phyloP scores from a whole-genome alignment of 2,329 filamentous ascomycete species.

The Xylaria sp. region DNA sequence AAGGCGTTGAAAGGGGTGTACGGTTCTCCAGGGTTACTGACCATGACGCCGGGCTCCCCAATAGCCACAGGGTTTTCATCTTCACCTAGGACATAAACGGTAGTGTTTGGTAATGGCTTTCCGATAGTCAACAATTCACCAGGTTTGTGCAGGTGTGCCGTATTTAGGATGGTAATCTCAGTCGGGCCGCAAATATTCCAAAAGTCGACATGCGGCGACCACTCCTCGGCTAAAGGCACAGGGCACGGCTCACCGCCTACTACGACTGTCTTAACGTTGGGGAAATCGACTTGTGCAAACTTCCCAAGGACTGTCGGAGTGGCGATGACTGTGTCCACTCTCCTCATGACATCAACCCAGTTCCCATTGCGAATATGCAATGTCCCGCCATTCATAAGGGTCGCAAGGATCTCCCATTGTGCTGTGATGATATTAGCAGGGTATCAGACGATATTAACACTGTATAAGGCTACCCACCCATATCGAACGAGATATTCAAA shows the following conservation, averaged over 20 bases:
- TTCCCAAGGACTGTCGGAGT: slow-evolving; percentile 66
- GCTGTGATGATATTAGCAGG: slow-evolving; percentile 51
- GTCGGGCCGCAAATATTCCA: slow-evolving; percentile 71
- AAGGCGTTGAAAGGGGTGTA: background rate
- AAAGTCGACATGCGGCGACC: slow-evolving; percentile 61
- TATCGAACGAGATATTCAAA: slow-evolving; percentile 69
- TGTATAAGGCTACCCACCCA: slow-evolving; percentile 59
- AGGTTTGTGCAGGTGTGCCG: slow-evolving; percentile 61
- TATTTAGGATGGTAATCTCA: slow-evolving; percentile 70
- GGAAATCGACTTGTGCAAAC: slow-evolving; percentile 59
- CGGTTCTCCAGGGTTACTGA: background rate
- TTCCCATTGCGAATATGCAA: slow-evolving; percentile 62
- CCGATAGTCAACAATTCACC: slow-evolving; percentile 65
- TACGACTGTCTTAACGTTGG: slow-evolving; percentile 63
- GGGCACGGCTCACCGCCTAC: slow-evolving; percentile 64
- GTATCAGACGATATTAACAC: slow-evolving; percentile 18
- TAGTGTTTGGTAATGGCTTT: slow-evolving; percentile 66
- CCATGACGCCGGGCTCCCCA: slow-evolving; percentile 62
- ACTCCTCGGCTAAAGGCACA: slow-evolving; percentile 63
- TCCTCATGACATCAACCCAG: slow-evolving; percentile 59
- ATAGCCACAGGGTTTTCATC: slow-evolving; percentile 57
- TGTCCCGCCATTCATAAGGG: slow-evolving; percentile 68
- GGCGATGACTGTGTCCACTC: slow-evolving; percentile 65
- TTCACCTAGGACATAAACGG: slow-evolving; percentile 65
- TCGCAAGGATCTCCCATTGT: slow-evolving; percentile 70